phyloP scores from a whole-genome alignment of 805 yeast species.

The Candida namnaoensis region DNA sequence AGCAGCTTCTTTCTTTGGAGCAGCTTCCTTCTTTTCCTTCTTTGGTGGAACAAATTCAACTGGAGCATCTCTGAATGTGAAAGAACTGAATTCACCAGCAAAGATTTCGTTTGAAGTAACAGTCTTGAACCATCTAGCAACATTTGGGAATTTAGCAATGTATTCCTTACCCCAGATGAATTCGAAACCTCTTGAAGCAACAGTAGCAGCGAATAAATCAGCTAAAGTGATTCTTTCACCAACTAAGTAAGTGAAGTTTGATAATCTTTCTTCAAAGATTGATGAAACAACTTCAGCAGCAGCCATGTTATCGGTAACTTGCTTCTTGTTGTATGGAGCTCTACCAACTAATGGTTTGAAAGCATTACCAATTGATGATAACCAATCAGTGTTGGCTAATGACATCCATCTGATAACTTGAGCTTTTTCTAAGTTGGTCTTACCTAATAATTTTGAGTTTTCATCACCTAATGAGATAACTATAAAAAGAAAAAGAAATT shows the following conservation, averaged over 20 bases:
- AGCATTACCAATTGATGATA: slow-evolving; percentile 35
- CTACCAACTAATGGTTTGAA: slow-evolving; percentile 58
- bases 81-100: slow-evolving; percentile 37
- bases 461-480: slow-evolving; percentile 25
- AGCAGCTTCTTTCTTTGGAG: slow-evolving; percentile 49
- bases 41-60: slow-evolving; percentile 64
- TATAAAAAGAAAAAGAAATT: slow-evolving; percentile 4
- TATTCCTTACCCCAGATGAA: slow-evolving; percentile 55
- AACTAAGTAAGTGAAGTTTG: slow-evolving; percentile 56
- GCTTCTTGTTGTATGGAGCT: slow-evolving; percentile 70
- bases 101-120: slow-evolving; percentile 36
- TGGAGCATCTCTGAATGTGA: slow-evolving; percentile 57
- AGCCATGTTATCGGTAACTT: slow-evolving; percentile 36
- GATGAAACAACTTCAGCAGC: slow-evolving; percentile 29
- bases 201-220: slow-evolving; percentile 48
- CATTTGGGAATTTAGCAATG: slow-evolving; percentile 54
- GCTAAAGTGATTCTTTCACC: slow-evolving; percentile 63
- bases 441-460: slow-evolving; percentile 48
- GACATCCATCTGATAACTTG: slow-evolving; percentile 70
- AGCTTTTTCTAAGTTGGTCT: slow-evolving; percentile 36
- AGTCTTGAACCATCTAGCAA: slow-evolving; percentile 67
- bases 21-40: slow-evolving; percentile 41
- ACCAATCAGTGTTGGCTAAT: slow-evolving; percentile 59
- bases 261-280: slow-evolving; percentile 48
- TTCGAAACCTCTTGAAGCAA: slow-evolving; percentile 46